Percentiles rank a stretch among this genome's conserved stretches.
Evolutionary conservation across 352 stramenopile species (phyloP).

Genomic region (Phytophthora crassamura): DNA sequence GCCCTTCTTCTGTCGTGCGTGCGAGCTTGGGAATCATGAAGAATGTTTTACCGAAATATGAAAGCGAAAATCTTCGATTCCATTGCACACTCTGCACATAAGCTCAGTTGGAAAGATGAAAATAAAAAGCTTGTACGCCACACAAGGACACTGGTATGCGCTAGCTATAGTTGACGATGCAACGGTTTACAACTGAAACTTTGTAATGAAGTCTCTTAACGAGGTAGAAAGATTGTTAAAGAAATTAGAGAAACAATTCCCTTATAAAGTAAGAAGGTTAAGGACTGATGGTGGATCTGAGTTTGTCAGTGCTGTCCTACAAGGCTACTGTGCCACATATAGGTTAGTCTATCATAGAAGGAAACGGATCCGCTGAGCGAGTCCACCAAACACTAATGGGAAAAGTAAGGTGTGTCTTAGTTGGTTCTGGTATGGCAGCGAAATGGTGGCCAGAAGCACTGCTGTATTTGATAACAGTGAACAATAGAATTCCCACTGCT

Average conservation of each 20-base stretch:
- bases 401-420: slow-evolving; percentile 7
- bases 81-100: no score
- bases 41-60: no score
- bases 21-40: no score
- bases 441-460: slow-evolving; percentile 16
- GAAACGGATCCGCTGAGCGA: slow-evolving; percentile 10
- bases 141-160: no score
- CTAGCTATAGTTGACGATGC: slow-evolving; percentile 9
- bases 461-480: slow-evolving; percentile 3
- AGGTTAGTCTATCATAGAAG: no score
- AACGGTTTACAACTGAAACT: slow-evolving; percentile 25
- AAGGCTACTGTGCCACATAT: no score
- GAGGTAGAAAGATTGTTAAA: neutral
- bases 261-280: no score
- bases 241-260: no score
- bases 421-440: slow-evolving; percentile 1
- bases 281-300: slow-evolving; percentile 18
- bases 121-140: no score
- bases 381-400: slow-evolving; percentile 15
- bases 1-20: no score
- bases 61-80: no score
- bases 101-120: no score
- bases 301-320: slow-evolving; percentile 9
- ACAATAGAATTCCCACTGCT: slow-evolving; percentile 10
- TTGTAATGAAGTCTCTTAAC: slow-evolving; percentile 18